phyloP scores from a whole-genome alignment of 352 stramenopile species.

The Phytopythium delawarense region DNA sequence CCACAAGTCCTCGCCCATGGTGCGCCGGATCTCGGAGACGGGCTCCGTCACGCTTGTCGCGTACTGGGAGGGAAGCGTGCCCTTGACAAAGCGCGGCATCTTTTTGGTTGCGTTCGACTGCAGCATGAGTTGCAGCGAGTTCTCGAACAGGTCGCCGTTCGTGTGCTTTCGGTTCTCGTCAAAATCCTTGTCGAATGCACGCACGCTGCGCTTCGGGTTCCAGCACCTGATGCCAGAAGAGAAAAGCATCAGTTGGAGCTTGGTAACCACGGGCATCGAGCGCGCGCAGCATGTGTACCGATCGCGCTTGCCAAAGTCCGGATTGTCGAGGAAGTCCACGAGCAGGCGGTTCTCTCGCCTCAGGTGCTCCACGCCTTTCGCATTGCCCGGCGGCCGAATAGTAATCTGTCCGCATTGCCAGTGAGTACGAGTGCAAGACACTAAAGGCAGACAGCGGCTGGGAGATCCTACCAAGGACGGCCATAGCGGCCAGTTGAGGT shows the following conservation, averaged over 20 bases:
- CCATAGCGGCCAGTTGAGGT: slow-evolving; percentile 76
- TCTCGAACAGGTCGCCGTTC: slow-evolving; percentile 25
- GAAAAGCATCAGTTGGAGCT: not conserved
- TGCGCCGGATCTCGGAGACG: slow-evolving; percentile 13
- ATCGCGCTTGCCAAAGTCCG: slow-evolving; percentile 31
- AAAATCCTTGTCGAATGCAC: slow-evolving; percentile 17
- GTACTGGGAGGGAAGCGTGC: slow-evolving; percentile 25
- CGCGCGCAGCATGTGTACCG: not conserved
- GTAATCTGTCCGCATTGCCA: slow-evolving; percentile 31
- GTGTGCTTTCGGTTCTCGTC: slow-evolving; percentile 24
- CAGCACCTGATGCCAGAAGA: slow-evolving; percentile 15
- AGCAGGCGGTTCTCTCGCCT: slow-evolving; percentile 30
- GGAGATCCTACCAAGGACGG: slow-evolving; percentile 40
- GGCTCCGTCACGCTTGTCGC: slow-evolving; percentile 14
- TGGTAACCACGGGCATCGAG: not conserved
- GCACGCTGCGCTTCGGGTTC: slow-evolving; percentile 21
- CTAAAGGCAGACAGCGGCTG: not conserved
- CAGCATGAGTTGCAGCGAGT: slow-evolving; percentile 16
- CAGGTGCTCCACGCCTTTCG: slow-evolving; percentile 33
- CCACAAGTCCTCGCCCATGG: slow-evolving; percentile 22
- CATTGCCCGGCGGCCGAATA: slow-evolving; percentile 49
- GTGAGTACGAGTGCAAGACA: not conserved
- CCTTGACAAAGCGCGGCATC: slow-evolving; percentile 22
- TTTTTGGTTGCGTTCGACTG: slow-evolving; percentile 23
- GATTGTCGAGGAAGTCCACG: slow-evolving; percentile 59